phyloP scores from a whole-genome alignment of 768 basidiomycete genomes.

The Termitomyces sp. region DNA sequence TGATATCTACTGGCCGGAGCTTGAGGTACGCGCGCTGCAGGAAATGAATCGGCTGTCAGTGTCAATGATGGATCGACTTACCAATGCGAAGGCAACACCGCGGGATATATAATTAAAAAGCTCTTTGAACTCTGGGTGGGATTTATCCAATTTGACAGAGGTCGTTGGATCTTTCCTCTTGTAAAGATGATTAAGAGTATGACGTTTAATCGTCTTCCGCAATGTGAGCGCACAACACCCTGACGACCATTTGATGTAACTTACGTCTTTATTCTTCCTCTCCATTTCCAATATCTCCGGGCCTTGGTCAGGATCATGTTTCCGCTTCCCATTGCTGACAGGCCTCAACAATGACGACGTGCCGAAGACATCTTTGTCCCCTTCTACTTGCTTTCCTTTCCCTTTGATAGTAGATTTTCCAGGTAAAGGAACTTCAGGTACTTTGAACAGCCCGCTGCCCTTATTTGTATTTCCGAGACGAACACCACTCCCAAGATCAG shows the following conservation, averaged over 20 bases:
- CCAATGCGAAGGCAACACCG: constrained; percentile 47
- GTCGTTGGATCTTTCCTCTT: constrained; percentile 31
- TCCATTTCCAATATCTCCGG: constrained; percentile 31
- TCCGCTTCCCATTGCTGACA: constrained; percentile 23
- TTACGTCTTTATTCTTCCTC: constrained; percentile 57
- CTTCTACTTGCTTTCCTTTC: constrained; percentile 33
- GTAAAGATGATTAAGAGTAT: constrained; percentile 32
- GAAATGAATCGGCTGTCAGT: not conserved
- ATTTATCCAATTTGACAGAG: constrained; percentile 27
- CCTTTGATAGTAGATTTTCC: constrained; percentile 21
- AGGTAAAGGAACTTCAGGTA: constrained; percentile 37
- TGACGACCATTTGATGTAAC: constrained; percentile 10
- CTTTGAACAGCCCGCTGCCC: constrained; percentile 38
- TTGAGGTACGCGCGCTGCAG: constrained; percentile 39
- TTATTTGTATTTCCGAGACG: constrained; percentile 19
- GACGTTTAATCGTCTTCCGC: constrained; percentile 38
- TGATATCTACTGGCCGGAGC: constrained; percentile 26
- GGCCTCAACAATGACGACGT: not conserved
- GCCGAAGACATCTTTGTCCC: constrained; percentile 28
- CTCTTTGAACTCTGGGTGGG: constrained; percentile 49
- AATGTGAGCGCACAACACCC: not conserved
- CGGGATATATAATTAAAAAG: constrained; percentile 38
- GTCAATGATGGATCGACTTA: constrained; percentile 18
- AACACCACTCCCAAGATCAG: constrained; percentile 33
- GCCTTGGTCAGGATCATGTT: constrained; percentile 17